A percentile compares a stretch with the other conserved stretches of the same genome.
phyloP scores from a whole-genome alignment of 257 asterid species.

The Vinca minor region DNA sequence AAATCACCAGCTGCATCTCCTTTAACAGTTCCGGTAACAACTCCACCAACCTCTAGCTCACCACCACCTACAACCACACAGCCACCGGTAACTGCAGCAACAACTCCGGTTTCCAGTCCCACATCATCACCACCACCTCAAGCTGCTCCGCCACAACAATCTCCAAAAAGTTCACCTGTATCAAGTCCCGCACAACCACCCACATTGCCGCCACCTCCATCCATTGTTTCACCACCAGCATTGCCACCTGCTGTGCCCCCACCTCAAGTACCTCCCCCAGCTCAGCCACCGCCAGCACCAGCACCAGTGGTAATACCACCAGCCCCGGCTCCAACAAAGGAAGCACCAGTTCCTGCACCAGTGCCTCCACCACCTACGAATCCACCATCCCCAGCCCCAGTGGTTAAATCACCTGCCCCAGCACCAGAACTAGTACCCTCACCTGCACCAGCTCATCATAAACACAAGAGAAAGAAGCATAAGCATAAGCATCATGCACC shows the following conservation, averaged over 20 bases:
- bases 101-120: constrained; percentile 32
- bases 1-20: constrained; percentile 88
- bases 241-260: constrained; percentile 44
- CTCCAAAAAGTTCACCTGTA: constrained; percentile 41
- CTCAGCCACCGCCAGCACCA: constrained; percentile 41
- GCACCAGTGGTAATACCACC: constrained; percentile 37
- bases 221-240: constrained; percentile 28
- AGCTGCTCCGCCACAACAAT: too few species aligned
- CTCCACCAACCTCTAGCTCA: constrained; percentile 30
- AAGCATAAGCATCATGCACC: constrained; percentile 54
- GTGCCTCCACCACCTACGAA: constrained; percentile 52
- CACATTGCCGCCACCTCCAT: constrained; percentile 22
- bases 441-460: constrained; percentile 55
- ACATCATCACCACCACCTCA: constrained; percentile 42
- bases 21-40: constrained; percentile 25
- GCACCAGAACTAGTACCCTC: constrained; percentile 40
- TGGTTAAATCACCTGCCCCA: too few species aligned
- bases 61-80: constrained; percentile 28
- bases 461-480: constrained; percentile 30
- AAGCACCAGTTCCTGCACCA: constrained; percentile 40
- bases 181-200: constrained; percentile 55
- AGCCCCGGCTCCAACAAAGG: constrained; percentile 43
- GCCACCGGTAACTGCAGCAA: constrained; percentile 27
- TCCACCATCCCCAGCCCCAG: too few species aligned
- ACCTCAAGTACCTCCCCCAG: too few species aligned